phyloP scores from a whole-genome alignment of 768 basidiomycete species.

The Baorangia bicolor region DNA sequence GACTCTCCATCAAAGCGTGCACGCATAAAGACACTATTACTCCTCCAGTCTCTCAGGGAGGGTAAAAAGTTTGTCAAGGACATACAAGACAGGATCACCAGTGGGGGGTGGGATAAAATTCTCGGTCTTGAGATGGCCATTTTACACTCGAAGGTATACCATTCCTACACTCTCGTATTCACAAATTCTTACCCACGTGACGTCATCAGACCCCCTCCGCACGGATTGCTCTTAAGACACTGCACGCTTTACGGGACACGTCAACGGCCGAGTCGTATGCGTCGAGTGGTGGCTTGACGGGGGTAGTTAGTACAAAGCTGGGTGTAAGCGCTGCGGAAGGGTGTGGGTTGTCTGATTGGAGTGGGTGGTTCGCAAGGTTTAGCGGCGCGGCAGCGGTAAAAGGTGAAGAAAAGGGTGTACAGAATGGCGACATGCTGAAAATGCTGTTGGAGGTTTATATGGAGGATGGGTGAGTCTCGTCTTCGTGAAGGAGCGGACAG shows the following conservation, averaged over 20 bases:
- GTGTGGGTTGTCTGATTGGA: constrained; percentile 41
- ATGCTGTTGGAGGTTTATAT: constrained; percentile 81
- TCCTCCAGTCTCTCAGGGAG: constrained; percentile 52
- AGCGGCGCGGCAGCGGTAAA: constrained; percentile 47
- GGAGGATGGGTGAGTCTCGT: constrained; percentile 61
- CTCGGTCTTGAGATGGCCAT: constrained; percentile 76
- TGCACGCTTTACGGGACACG: constrained; percentile 70
- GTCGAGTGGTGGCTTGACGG: constrained; percentile 62
- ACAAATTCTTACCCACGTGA: neutral
- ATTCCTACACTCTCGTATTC: neutral
- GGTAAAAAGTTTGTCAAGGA: constrained; percentile 15
- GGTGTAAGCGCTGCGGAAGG: constrained; percentile 55
- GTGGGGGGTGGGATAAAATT: constrained; percentile 41
- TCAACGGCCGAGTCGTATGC: constrained; percentile 86
- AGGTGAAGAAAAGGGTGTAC: constrained; percentile 41
- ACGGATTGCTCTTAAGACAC: constrained; percentile 54
- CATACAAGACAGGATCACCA: constrained; percentile 20
- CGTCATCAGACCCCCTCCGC: constrained; percentile 6
- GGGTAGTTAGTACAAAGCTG: constrained; percentile 59
- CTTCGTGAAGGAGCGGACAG: neutral
- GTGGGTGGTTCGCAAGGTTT: constrained; percentile 40
- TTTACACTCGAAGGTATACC: constrained; percentile 68
- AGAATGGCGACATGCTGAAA: constrained; percentile 57
- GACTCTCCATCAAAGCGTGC: constrained; percentile 70
- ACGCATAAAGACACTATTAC: constrained; percentile 73